These are phyloP conservation scores for Trifolium fragiferum DNA, from an alignment of 306 rosid species.

Conservation along the genomic window DNA sequence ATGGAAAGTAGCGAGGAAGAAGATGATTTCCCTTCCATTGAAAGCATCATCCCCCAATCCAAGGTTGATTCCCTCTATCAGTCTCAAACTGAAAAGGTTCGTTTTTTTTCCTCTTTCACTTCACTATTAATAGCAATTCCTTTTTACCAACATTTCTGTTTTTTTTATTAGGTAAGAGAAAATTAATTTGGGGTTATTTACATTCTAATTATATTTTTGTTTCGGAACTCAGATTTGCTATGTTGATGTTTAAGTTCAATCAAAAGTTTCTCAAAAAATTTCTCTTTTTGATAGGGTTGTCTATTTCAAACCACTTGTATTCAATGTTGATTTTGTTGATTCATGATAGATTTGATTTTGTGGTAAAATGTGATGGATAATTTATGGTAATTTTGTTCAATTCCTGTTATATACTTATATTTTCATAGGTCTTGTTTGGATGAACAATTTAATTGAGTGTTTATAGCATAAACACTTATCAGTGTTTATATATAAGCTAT, in stretches of 20 bases:
- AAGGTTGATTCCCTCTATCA: constrained; percentile 89
- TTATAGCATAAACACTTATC: neutral
- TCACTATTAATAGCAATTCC: neutral
- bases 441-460: neutral
- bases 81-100: constrained; percentile 92
- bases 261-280: neutral
- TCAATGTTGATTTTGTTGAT: too few relatives aligned
- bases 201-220: neutral
- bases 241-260: neutral
- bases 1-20: constrained; percentile 99
- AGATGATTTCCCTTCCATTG: constrained; percentile 89
- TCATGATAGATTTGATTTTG: neutral
- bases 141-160: neutral
- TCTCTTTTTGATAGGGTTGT: constrained; percentile 2
- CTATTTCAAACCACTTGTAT: neutral
- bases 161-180: neutral
- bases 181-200: neutral
- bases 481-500: neutral
- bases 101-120: constrained; percentile 29
- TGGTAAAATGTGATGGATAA: neutral
- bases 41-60: constrained; percentile 87
- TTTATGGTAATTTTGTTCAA: constrained; percentile 14
- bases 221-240: neutral
- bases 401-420: neutral
- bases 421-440: neutral